Conservation (phyloP, 2,329 filamentous ascomycete species). For the Samsoniella hepiali region DNA sequence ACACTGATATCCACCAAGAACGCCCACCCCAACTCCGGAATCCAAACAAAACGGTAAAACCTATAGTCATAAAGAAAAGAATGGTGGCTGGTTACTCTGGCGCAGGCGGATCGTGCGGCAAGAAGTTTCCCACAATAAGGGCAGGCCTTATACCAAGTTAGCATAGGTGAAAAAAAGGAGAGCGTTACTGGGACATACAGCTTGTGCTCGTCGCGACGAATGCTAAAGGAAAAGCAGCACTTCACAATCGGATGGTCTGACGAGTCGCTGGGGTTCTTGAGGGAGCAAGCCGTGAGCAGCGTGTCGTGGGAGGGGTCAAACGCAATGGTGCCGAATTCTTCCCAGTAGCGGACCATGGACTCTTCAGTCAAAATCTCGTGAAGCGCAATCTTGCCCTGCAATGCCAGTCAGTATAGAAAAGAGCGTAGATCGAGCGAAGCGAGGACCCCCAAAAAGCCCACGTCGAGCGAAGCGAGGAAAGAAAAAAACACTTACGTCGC, state of each 20-base stretch:
- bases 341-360: slow-evolving; percentile 95
- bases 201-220: slow-evolving; percentile 90
- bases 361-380: slow-evolving; percentile 96
- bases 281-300: slow-evolving; percentile 85
- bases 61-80: neutral
- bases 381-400: slow-evolving; percentile 84
- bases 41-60: neutral
- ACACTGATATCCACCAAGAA: neutral
- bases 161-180: slow-evolving; percentile 20
- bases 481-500: slow-evolving; percentile 66
- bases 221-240: slow-evolving; percentile 97
- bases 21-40: neutral
- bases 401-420: neutral
- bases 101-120: slow-evolving; percentile 69
- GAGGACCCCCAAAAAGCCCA: neutral
- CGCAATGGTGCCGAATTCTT: slow-evolving; percentile 96
- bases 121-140: slow-evolving; percentile 93
- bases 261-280: slow-evolving; percentile 75
- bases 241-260: slow-evolving; percentile 72
- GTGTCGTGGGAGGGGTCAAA: slow-evolving; percentile 94
- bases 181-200: slow-evolving; percentile 64
- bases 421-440: neutral
- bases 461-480: neutral
- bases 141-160: slow-evolving; percentile 68
- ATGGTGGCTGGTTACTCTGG: slow-evolving; percentile 18